phyloP scores from a whole-genome alignment of 139 green algal genomes.

The Spirogloea muscicola region DNA sequence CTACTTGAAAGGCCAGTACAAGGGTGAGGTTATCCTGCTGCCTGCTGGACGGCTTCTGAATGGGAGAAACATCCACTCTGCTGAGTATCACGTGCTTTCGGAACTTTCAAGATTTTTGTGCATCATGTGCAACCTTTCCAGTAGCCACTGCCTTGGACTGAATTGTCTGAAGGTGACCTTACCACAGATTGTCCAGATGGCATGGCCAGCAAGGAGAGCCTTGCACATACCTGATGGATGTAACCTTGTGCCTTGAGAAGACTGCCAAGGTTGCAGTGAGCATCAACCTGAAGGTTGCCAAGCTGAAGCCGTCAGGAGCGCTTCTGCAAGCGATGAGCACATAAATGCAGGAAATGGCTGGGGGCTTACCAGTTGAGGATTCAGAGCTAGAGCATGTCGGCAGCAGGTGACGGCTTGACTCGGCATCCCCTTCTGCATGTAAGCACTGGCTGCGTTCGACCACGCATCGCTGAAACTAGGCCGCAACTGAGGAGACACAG shows the following conservation, averaged over 20 bases:
- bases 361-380: slow-evolving; percentile 51
- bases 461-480: slow-evolving; percentile 39
- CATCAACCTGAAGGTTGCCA: slow-evolving; percentile 49
- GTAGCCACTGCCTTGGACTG: too few species aligned
- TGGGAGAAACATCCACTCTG: too few species aligned
- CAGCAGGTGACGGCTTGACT: slow-evolving; percentile 17
- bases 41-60: too few species aligned
- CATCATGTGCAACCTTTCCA: too few species aligned
- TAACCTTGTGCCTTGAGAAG: slow-evolving; percentile 59
- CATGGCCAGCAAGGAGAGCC: too few species aligned
- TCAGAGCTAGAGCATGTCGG: slow-evolving; percentile 40
- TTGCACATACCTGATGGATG: slow-evolving; percentile 17
- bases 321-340: not conserved
- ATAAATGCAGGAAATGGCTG: not conserved
- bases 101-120: too few species aligned
- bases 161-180: too few species aligned
- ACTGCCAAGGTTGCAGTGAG: slow-evolving; percentile 77
- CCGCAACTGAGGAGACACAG: slow-evolving; percentile 20
- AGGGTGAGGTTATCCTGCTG: too few species aligned
- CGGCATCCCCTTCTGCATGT: slow-evolving; percentile 61
- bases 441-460: slow-evolving; percentile 32
- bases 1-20: too few species aligned
- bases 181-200: too few species aligned
- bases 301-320: not conserved
- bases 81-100: too few species aligned